A percentile compares a stretch with the other conserved stretches of the same genome.
Evolutionary conservation across 2,329 filamentous ascomycete genomes (phyloP).

Genomic region (Fusarium incarnatum): DNA sequence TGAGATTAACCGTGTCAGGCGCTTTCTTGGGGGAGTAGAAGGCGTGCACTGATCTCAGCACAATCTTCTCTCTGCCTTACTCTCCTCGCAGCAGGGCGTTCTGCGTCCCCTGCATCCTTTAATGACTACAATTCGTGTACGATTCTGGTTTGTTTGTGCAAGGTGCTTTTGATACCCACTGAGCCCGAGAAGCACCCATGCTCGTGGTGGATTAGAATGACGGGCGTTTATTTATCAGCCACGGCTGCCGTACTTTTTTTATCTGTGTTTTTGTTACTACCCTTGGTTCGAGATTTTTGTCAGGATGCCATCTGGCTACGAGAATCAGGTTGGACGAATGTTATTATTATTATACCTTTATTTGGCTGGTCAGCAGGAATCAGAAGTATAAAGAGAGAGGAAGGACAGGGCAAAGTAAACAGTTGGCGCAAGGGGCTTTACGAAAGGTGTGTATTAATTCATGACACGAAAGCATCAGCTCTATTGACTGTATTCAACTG

Average conservation of each 20-base stretch:
- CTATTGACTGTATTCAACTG: constrained; percentile 5
- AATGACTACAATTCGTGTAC: constrained; percentile 39
- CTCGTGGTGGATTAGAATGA: constrained; percentile 40
- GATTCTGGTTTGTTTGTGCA: constrained; percentile 33
- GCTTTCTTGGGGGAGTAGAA: constrained; percentile 84
- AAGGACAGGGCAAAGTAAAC: neutral
- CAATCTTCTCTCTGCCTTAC: neutral
- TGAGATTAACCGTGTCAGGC: constrained; percentile 79
- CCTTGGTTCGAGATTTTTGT: neutral
- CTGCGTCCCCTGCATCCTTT: constrained; percentile 22
- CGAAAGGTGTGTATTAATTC: constrained; percentile 30
- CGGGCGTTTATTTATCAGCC: constrained; percentile 28
- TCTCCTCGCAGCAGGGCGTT: neutral
- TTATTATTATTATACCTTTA: constrained; percentile 13
- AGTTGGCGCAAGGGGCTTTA: constrained; percentile 16
- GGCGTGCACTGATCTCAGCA: constrained; percentile 58
- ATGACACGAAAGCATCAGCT: constrained; percentile 33
- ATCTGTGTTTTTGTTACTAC: constrained; percentile 5
- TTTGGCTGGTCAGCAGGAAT: neutral
- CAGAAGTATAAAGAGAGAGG: constrained; percentile 6
- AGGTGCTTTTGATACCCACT: constrained; percentile 46
- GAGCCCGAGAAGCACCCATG: constrained; percentile 38
- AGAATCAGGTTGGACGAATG: constrained; percentile 24
- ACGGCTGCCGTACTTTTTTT: constrained; percentile 11
- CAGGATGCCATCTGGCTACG: constrained; percentile 23